Evolutionary conservation across 2,329 filamentous ascomycete genomes (phyloP), one percentile per base, ranked within the genome.

Genomic region (Alternaria triticina): DNA sequence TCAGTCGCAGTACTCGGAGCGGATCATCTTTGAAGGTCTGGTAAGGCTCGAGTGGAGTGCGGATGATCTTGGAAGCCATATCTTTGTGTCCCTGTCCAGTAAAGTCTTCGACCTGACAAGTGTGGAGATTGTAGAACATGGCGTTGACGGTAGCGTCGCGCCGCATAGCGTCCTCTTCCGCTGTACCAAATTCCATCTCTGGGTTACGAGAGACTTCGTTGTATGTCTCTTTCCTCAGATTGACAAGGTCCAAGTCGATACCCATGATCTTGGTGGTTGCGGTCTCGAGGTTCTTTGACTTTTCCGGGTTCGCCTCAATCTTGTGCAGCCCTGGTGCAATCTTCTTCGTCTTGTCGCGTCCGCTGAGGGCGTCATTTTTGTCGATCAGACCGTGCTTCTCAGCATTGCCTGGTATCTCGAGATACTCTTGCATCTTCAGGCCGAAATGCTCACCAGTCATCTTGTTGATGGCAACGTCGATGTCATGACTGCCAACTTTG

Each of bases 21-120:
- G 96, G 96, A 74, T 98, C 95, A 75, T 98, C 95, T 78, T 90
- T 93, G 81, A 99, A 98, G 0, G 95, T 99, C 77, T 97, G 91
- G 56, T 92, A 89, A 23, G 95, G 94, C 56, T 94, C 91, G 45
- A 98, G 82, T 1, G 95, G 95, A 4, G 96, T 98, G 57, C 91
- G 87, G 68, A 99, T 94, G 54, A 94, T 83, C 64, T 88, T 87
- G 2, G 84, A 82, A 33, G 85, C 79, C 88, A 98, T 88, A 75
- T 98, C 95, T 8, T 86, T 76, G 36, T 96, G 82, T 0, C 96
- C 95, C 43, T 79, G 81, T 8, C 87, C 86, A 0, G 93, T 96
- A 65, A 96, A 91, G 77, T 99, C 96, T 79, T 98, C 95, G 36
- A 98, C 87, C 62, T 86, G 73, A 33, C 88, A 86, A 1, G 90